Evolutionary conservation across 2,329 filamentous ascomycete species (phyloP).

Genomic region (Colletotrichum tabaci): DNA sequence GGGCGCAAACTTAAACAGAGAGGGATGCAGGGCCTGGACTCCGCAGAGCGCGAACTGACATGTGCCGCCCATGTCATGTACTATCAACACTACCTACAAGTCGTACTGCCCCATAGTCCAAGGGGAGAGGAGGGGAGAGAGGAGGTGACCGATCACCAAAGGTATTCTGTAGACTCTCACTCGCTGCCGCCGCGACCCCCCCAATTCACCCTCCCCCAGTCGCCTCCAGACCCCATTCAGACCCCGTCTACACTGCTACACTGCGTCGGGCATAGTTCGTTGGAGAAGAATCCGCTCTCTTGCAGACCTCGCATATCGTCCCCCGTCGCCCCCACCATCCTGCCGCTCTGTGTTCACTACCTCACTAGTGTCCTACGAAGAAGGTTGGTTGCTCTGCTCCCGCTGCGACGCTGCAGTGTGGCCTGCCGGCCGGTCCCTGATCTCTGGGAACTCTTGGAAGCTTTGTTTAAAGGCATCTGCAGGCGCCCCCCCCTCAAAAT

Average conservation of each 20-base stretch:
- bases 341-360: neutral
- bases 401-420: conserved; percentile 35
- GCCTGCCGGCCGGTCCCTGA: conserved; percentile 31
- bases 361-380: no score
- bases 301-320: conserved; percentile 27
- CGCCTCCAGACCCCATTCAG: conserved; percentile 18
- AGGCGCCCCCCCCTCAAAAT: conserved; percentile 8
- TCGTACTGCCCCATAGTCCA: neutral
- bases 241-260: conserved; percentile 13
- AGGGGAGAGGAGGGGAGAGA: neutral
- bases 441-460: conserved; percentile 26
- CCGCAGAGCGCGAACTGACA: neutral
- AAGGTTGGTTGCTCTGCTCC: neutral
- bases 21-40: neutral
- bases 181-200: neutral
- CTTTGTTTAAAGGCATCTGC: conserved; percentile 37
- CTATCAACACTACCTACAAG: neutral
- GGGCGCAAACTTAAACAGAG: conserved; percentile 5
- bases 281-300: conserved; percentile 25
- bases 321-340: conserved; percentile 25
- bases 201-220: conserved; percentile 12
- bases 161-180: neutral
- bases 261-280: neutral
- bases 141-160: neutral
- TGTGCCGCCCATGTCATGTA: neutral